Evolutionary conservation across 305 asterid genomes (phyloP).

Genomic region (Ilex paraguariensis): DNA sequence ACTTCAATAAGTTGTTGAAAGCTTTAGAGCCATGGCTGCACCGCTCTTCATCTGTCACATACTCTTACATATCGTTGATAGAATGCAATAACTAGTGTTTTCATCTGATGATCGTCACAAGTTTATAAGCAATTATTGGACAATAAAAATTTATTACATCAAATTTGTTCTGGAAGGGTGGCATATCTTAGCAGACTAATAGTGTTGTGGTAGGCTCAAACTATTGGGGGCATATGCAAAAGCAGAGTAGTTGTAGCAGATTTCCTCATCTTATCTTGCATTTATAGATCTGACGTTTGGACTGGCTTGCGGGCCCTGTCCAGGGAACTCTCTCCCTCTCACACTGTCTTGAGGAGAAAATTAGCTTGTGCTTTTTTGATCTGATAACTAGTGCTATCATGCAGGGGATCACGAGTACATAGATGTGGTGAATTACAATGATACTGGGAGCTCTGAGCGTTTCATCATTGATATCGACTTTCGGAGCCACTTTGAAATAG

Average conservation of each 20-base stretch:
- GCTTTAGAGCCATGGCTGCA: too few species aligned
- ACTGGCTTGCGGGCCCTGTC: background rate
- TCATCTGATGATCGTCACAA: too few species aligned
- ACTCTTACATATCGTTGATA: too few species aligned
- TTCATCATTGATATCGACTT: conserved; percentile 59
- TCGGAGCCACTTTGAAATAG: conserved; percentile 76
- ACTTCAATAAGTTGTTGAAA: background rate
- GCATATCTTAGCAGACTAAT: too few species aligned
- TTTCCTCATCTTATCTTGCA: background rate
- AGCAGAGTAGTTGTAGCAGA: background rate
- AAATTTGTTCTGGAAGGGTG: too few species aligned
- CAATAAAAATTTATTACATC: too few species aligned
- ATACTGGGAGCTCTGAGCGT: conserved; percentile 36
- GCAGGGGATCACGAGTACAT: conserved; percentile 75
- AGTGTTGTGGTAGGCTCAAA: too few species aligned
- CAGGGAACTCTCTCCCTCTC: background rate
- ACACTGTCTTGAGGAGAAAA: too few species aligned
- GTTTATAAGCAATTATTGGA: too few species aligned
- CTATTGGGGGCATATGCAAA: background rate
- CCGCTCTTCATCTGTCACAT: too few species aligned
- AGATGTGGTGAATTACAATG: conserved; percentile 37
- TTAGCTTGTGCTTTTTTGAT: background rate
- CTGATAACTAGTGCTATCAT: background rate
- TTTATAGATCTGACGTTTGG: background rate
- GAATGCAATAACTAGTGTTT: too few species aligned